These are phyloP conservation scores for Pyracantha coccinea DNA, from an alignment of 331 rosid genomes.

Conservation along the genomic window DNA sequence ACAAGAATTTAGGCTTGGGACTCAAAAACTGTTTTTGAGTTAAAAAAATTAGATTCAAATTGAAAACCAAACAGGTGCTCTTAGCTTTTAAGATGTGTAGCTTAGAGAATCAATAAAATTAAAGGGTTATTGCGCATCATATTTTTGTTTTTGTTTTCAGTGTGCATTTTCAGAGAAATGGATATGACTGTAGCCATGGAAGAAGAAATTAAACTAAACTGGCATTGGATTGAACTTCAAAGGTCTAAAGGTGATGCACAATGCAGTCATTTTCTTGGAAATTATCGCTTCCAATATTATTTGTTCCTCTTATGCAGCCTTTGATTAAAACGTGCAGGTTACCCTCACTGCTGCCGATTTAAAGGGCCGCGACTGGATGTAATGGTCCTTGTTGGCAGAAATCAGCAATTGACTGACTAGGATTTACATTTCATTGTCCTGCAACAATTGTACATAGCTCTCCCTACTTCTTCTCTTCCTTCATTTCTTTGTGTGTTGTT, in stretches of 20 bases:
- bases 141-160: neutral
- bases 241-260: neutral
- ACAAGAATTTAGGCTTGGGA: too few species aligned
- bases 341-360: neutral
- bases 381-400: neutral
- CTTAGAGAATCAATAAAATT: too few species aligned
- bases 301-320: neutral
- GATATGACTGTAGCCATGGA: neutral
- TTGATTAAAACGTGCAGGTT: neutral
- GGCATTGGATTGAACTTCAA: neutral
- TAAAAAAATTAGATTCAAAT: too few species aligned
- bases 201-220: neutral
- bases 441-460: neutral
- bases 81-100: neutral
- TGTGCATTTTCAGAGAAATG: neutral
- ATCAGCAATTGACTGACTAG: neutral
- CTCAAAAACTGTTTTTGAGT: too few species aligned
- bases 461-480: too few species aligned
- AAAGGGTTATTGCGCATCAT: neutral
- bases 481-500: too few species aligned
- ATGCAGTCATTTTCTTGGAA: neutral
- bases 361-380: neutral
- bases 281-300: neutral
- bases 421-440: neutral
- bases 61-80: too few species aligned